Evolutionary conservation across 352 stramenopile genomes (phyloP).

Genomic region (Phytopythium ostracodes): DNA sequence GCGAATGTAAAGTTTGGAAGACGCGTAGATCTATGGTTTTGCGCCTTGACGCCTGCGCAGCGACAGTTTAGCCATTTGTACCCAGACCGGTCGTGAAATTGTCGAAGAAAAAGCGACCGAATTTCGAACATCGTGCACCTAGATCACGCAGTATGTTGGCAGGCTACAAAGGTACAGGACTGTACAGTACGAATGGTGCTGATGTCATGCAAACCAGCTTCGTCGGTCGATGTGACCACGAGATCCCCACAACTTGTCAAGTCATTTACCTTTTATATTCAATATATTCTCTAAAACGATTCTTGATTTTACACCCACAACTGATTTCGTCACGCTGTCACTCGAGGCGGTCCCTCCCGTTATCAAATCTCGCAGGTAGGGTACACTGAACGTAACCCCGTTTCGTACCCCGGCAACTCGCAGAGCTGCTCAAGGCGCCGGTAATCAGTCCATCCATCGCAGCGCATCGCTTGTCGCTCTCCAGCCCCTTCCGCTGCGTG

Average conservation of each 20-base stretch:
- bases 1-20: no score
- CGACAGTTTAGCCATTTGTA: no score
- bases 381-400: background rate
- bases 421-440: no score
- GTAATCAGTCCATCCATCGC: background rate
- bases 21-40: background rate
- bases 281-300: no score
- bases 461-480: no score
- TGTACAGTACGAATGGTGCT: no score
- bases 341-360: background rate
- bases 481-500: background rate
- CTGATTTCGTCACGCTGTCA: background rate
- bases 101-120: background rate
- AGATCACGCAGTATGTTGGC: background rate
- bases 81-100: no score
- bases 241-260: background rate
- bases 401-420: background rate
- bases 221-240: no score
- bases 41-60: no score
- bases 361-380: background rate
- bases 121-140: background rate
- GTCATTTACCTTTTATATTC: background rate
- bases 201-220: no score
- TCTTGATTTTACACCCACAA: background rate
- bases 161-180: no score